A percentile compares a stretch with the other conserved stretches of the same genome.
These are phyloP conservation scores for Spatholobus suberectus DNA, from an alignment of 306 rosid genomes.

Conservation along the genomic window DNA sequence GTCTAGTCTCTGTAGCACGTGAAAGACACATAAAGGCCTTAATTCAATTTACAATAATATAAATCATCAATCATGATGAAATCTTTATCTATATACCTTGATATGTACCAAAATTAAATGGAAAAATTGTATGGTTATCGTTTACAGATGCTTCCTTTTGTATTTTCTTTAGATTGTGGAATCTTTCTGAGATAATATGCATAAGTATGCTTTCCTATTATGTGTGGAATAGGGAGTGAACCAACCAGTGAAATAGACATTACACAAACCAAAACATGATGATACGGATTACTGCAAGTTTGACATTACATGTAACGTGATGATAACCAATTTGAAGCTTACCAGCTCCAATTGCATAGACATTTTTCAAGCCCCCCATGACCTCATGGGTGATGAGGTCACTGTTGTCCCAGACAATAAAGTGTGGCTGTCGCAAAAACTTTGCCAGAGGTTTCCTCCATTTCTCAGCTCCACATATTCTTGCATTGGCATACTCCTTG, in stretches of 20 bases:
- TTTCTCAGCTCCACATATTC: slow-evolving; percentile 95
- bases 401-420: slow-evolving; percentile 93
- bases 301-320: not conserved
- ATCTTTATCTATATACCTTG: not conserved
- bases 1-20: slow-evolving; percentile 28
- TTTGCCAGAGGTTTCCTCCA: slow-evolving; percentile 92
- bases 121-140: not conserved
- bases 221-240: slow-evolving; percentile 1
- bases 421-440: slow-evolving; percentile 87
- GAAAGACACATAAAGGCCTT: not conserved
- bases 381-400: slow-evolving; percentile 95
- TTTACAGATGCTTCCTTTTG: not conserved
- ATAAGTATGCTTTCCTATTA: not conserved
- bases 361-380: slow-evolving; percentile 99
- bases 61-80: slow-evolving; percentile 15
- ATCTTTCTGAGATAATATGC: not conserved
- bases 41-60: not conserved
- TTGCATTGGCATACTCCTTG: slow-evolving; percentile 96
- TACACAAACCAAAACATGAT: slow-evolving; percentile 2
- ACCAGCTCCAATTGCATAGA: slow-evolving; percentile 97
- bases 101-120: not conserved
- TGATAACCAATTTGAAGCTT: slow-evolving; percentile 27
- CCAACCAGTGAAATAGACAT: slow-evolving; percentile 18
- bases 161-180: not conserved
- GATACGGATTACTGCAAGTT: not conserved